Percentiles rank a stretch among this genome's conserved stretches.
These are phyloP conservation scores for Sordaria brevicollis DNA, from an alignment of 495 filamentous ascomycete species.

Conservation along the genomic window DNA sequence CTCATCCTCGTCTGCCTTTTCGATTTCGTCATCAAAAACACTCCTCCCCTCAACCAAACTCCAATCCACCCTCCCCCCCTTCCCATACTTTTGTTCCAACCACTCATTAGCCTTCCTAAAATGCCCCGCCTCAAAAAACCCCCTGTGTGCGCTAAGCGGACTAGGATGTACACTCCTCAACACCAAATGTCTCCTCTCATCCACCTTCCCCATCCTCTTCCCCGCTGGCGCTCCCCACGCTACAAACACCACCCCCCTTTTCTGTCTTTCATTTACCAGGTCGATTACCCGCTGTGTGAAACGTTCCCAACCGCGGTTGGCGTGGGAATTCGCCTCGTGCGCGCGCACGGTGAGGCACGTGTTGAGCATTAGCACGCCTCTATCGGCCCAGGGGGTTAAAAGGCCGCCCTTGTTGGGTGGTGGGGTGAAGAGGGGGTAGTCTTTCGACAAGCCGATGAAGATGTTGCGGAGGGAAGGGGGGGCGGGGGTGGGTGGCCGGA, in stretches of 20 bases:
- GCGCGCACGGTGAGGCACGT: constrained; percentile 86
- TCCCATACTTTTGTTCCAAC: constrained; percentile 67
- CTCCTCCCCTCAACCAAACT: constrained; percentile 37
- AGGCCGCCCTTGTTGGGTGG: constrained; percentile 72
- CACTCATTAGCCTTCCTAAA: constrained; percentile 87
- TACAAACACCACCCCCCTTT: constrained; percentile 79
- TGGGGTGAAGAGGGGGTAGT: constrained; percentile 69
- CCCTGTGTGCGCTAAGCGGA: constrained; percentile 67
- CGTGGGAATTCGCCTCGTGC: constrained; percentile 74
- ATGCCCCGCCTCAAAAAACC: constrained; percentile 82
- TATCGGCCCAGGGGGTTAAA: constrained; percentile 85
- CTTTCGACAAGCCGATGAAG: constrained; percentile 72
- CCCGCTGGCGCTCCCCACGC: constrained; percentile 83
- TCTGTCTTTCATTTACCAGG: constrained; percentile 62
- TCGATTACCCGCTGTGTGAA: constrained; percentile 90
- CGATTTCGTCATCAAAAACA: constrained; percentile 10
- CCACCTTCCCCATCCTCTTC: constrained; percentile 60
- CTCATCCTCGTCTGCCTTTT: constrained; percentile 3
- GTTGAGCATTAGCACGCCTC: constrained; percentile 85
- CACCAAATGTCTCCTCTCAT: constrained; percentile 61
- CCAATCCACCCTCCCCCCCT: constrained; percentile 78
- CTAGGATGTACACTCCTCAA: constrained; percentile 84
- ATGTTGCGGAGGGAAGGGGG: constrained; percentile 88
- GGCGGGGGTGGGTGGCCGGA: constrained; percentile 76
- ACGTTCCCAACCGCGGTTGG: constrained; percentile 77